Evolutionary conservation across 2,329 filamentous ascomycete species (phyloP), one percentile per base, ranked within the genome.

Genomic region (Ophiosphaerella narmari): DNA sequence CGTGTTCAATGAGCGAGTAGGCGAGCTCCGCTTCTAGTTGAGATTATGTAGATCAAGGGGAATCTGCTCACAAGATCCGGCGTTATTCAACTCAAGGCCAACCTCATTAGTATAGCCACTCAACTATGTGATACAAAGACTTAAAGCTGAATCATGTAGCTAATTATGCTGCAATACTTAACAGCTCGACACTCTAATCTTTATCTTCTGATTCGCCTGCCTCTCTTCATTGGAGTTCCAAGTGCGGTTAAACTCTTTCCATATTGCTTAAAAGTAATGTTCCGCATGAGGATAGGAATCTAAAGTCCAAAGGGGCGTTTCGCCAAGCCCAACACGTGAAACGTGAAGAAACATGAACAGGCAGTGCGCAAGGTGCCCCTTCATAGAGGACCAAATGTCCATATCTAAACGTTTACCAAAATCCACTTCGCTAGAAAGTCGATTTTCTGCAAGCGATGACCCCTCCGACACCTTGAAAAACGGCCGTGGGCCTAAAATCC

Each of bases 221-320:
- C 37, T 5, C 7, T 39, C 37, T 26, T 39, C 37, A 24, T 39
- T 21, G 4, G 21, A 39, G 37, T 39, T 39, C 37, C 37, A 40
- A 26, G 39, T 24, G 39, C 16, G 16, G 18, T 24, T 26, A 31
- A 23, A 21, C 21, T 11, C 18, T 40, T 40, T 40, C 39, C 39
- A 40, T 40, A 31, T 40, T 40, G 39, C 39, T 12, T 40, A 21
- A 40, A 40, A 40, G 26, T 11, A 40, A 40, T 40, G 39, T 7
- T 24, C n/a, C 7, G 18, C 16, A 40, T 24, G 18, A 31, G 39
- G 39, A 40, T 12, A 14, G 37, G 37, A 5, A 39, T 39, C 37
- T 26, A 14, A 21, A 13, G 16, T 39, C 37, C 37, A 13, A 26
- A 39, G 37, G 5, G 39, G 39, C 39, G 18, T 21, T 31, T 40